Base-by-base conservation (phyloP, 2,329 filamentous ascomycete genomes). In the Emergomyces africanus region DNA sequence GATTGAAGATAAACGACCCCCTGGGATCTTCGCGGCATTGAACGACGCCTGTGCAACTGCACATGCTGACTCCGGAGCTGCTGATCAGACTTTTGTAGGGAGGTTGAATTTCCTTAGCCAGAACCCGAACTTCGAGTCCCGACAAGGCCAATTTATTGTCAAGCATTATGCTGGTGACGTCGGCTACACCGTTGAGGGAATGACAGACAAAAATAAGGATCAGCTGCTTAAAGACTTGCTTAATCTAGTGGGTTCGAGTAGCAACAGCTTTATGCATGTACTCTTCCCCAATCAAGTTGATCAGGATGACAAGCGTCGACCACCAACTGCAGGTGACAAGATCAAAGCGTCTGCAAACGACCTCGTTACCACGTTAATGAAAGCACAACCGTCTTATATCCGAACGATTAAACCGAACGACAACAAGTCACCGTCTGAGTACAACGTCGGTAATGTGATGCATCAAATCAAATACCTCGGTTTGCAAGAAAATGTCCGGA, bases 131-230 rank as follows among this genome's bases (percentile, higher is more conserved):
- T 87, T 99, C 67, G 89, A 90, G 60, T 89, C 88, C 63, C 84
- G 94, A 46, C 92, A 97, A 74, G 92, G 92, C 57, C 94, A 89
- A 72, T 99, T 99, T 74, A 94, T 99, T 69, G 88, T 99, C 76
- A 97, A 96, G 79, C 94, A 99, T 75, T 99, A 99, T 71, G 94
- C 94, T 60, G 94, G 94, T 74, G 94, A 99, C 74, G 94, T 99
- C 65, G 86, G 85, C 64, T 99, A 99, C 73, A 89, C 88, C 1
- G 87, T 97, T 2, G 89, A 95, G 59, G 94, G 94, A 61, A 99
- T 99, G 79, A 99, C 94, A 0, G 94, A 99, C 74, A 99, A 99
- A 81, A 99, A 97, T 79, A 99, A 97, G 79, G 94, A 99, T 70
- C 90, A 95, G 74, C 80, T 99, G 50, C 79, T 97, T 60, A 99